Evolutionary conservation across 2,329 filamentous ascomycete species (phyloP).

Genomic region (Cladosporium sp.): DNA sequence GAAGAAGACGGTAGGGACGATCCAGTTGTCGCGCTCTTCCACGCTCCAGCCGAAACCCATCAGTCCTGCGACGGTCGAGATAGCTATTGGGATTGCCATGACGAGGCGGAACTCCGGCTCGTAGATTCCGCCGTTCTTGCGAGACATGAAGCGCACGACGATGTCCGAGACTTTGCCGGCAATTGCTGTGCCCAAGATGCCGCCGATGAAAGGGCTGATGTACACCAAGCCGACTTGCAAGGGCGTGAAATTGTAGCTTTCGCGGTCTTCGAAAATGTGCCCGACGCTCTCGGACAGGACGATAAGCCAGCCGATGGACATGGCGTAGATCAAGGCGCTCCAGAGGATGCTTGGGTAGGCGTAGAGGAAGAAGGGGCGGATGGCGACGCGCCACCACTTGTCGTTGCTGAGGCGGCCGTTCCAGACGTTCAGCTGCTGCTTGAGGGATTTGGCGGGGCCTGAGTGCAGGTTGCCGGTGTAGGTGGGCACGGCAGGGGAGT

Average conservation of each 20-base stretch:
- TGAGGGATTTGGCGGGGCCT: constrained; percentile 65
- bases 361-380: constrained; percentile 80
- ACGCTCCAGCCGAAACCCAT: constrained; percentile 98
- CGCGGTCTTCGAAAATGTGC: constrained; percentile 66
- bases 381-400: constrained; percentile 71
- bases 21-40: constrained; percentile 70
- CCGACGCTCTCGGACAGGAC: constrained; percentile 86
- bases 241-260: constrained; percentile 74
- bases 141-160: constrained; percentile 75
- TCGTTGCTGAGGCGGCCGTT: constrained; percentile 75
- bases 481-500: constrained; percentile 14
- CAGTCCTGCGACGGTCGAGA: constrained; percentile 77
- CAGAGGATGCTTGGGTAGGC: constrained; percentile 86
- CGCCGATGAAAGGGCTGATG: constrained; percentile 83
- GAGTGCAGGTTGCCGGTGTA: constrained; percentile 71
- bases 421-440: constrained; percentile 69
- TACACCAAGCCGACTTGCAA: constrained; percentile 83
- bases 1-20: constrained; percentile 90
- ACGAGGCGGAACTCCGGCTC: constrained; percentile 90
- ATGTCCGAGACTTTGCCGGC: constrained; percentile 84
- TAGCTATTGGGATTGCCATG: constrained; percentile 75
- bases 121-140: constrained; percentile 86
- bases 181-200: constrained; percentile 83
- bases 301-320: constrained; percentile 92
- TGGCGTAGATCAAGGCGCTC: constrained; percentile 78